Base-by-base conservation (phyloP, 257 asterid species). In the Lycium barbarum region DNA sequence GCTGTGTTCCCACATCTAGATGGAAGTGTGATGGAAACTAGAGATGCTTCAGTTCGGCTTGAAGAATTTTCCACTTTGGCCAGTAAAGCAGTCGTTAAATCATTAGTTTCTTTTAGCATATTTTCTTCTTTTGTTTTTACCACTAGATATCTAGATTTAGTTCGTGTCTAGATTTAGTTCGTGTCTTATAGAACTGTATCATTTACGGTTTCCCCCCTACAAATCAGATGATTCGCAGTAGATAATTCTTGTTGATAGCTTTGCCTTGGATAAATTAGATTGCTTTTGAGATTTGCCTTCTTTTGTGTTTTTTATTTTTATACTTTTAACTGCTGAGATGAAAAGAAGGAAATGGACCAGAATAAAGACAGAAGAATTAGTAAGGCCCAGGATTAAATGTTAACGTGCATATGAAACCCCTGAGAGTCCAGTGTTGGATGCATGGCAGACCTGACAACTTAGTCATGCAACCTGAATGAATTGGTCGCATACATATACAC, bases 1-100 rank as follows among this genome's bases (percentile, higher is more conserved):
- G 90, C 80, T 94, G 98, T 73, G 95, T 95, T 47, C 97, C 98
- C 2, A 93, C 94, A 11, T 91, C 98, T 18, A 90, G 63, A 85
- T 95, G 98, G 98, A 92, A 89, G 84, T 95, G 99, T 83, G 88
- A 87, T 35, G 91, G 81, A 78, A 26, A 78, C 63, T 78, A 78
- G 66, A 78, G 15, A 78, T 26, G 49, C 15, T 78, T 15, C 13
- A 53, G 1, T 78, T 53, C 9, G 36, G 68, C 68, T 62, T 62
- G 68, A 20, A 62, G 17, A 62, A 20, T 62, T 62, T 62, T 62
- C 38, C 70, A 62, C 70, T 20, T 62, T 33, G 66, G 65, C 66
- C 65, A 53, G 65, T 78, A 33, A 53, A 53, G 82, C 65, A 51
- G 66, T 14, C 43, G 15, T 78, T 53, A 78, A 54, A 26, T 53